Percentiles rank a stretch among this genome's conserved stretches.
Conservation (phyloP, 495 filamentous ascomycete species). For the Sordaria brevicollis region DNA sequence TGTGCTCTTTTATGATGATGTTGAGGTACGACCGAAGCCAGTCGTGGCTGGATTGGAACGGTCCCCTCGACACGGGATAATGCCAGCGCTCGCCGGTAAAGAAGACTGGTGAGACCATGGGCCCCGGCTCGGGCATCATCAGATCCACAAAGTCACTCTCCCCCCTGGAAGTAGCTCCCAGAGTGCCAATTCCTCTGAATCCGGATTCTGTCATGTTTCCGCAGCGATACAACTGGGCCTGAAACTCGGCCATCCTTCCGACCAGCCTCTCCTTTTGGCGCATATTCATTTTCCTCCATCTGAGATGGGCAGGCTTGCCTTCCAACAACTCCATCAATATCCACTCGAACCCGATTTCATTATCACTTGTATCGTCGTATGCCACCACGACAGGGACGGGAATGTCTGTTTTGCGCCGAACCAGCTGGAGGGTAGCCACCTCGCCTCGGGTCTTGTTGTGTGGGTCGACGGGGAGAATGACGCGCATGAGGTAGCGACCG, state of each 20-base stretch:
- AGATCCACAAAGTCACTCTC: not conserved
- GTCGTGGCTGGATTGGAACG: slow-evolving; percentile 20
- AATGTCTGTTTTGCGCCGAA: slow-evolving; percentile 34
- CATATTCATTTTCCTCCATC: slow-evolving; percentile 31
- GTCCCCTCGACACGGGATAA: slow-evolving; percentile 17
- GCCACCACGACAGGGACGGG: slow-evolving; percentile 41
- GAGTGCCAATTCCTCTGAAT: slow-evolving; percentile 28
- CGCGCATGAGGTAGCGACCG: slow-evolving; percentile 35
- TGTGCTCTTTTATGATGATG: slow-evolving; percentile 20
- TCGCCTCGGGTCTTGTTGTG: slow-evolving; percentile 43
- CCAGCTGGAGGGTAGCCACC: slow-evolving; percentile 42
- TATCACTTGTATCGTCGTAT: slow-evolving; percentile 35
- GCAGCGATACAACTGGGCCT: slow-evolving; percentile 18
- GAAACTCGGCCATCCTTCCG: slow-evolving; percentile 27
- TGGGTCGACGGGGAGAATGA: slow-evolving; percentile 45
- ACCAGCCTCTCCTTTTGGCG: slow-evolving; percentile 27
- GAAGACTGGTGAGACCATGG: slow-evolving; percentile 16
- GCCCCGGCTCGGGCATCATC: slow-evolving; percentile 8
- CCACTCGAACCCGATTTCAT: slow-evolving; percentile 49
- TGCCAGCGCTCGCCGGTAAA: slow-evolving; percentile 17
- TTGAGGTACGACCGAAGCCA: slow-evolving; percentile 18
- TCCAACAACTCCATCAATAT: slow-evolving; percentile 42
- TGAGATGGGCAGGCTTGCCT: slow-evolving; percentile 29
- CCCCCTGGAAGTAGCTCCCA: slow-evolving; percentile 1
- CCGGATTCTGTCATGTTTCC: slow-evolving; percentile 11